Percentiles rank a stretch among this genome's conserved stretches.
These are phyloP conservation scores for Vitis rupestris DNA, from an alignment of 164 flowering plant species.

Conservation along the genomic window DNA sequence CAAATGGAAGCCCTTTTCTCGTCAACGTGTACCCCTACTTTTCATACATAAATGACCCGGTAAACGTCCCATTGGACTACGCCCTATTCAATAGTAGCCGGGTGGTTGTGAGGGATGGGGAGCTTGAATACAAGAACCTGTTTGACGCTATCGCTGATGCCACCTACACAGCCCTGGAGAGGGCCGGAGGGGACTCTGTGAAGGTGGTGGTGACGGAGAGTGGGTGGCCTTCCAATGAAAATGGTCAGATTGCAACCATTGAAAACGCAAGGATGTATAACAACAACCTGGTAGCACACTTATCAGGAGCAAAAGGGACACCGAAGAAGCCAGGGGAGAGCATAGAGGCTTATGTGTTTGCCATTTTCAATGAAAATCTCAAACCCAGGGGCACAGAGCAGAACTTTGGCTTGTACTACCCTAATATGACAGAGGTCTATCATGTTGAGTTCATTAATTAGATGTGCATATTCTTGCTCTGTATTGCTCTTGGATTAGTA, in stretches of 20 bases:
- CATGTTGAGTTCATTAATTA: background rate
- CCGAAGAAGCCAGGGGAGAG: slow-evolving; percentile 22
- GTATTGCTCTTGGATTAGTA: no score
- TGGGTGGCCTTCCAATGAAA: slow-evolving; percentile 28
- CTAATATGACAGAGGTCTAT: slow-evolving; percentile 13
- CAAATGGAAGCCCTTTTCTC: slow-evolving; percentile 8
- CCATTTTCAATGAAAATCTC: slow-evolving; percentile 23
- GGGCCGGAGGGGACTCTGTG: background rate
- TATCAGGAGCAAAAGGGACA: slow-evolving; percentile 7
- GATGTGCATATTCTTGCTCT: no score
- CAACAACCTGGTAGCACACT: slow-evolving; percentile 9
- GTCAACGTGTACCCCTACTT: slow-evolving; percentile 25
- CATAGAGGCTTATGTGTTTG: slow-evolving; percentile 21
- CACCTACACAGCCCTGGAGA: slow-evolving; percentile 19
- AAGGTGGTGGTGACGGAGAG: slow-evolving; percentile 19
- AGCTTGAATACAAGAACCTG: slow-evolving; percentile 15
- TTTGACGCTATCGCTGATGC: slow-evolving; percentile 26
- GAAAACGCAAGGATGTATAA: slow-evolving; percentile 17
- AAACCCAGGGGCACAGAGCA: slow-evolving; percentile 21
- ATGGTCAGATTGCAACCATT: background rate
- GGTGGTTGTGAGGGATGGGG: slow-evolving; percentile 9
- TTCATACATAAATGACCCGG: slow-evolving; percentile 8
- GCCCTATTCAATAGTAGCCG: slow-evolving; percentile 5
- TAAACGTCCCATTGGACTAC: slow-evolving; percentile 5
- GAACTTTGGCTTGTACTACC: slow-evolving; percentile 25